Base-by-base conservation (phyloP, 192 early-diverging fungal species). In the Backusella tarrabulga region DNA sequence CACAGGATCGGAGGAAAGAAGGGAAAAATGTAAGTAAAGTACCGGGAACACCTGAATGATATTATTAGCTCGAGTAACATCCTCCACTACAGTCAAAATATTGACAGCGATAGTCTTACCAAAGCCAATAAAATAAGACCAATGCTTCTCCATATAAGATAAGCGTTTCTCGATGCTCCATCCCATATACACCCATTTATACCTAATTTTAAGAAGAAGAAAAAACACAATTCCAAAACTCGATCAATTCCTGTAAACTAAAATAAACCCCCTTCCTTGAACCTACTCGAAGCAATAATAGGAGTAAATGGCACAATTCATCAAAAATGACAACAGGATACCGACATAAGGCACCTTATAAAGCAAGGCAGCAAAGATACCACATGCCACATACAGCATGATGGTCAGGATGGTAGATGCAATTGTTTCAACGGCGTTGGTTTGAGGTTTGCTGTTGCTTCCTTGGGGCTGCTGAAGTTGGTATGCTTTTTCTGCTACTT, bases 231-330 rank as follows among this genome's bases (percentile, higher is more conserved):
- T 21, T 77, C 81, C 78, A 63, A 73, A 56, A n/a, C 72, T 76
- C 68, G 77, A 78, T 44, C 46, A 50, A 50, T 50, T 19, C 46
- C 15, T 50, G 40, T 41, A 23, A 34, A 69, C 15, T 19, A 6
- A 35, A 17, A 17, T 50, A 17, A 3, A 17, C 6, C 23, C 19
- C 41, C 41, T 32, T 21, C 19, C 69, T 17, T 21, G 44, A 8
- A 78, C 80, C 76, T 82, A 83, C 81, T 83, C 81, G 42, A 83
- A 83, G 42, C 77, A 76, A 38, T 83, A 83, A 50, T 83, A 83
- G 2, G 81, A 76, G n/a, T 74, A 74, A 6, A 77, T 77, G 35
- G 68, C 60, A 60, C 81, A 83, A n/a, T 76, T 76, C 54, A 79
- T 72, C 32, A 79, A n/a, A 32, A 79, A 78, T 2, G 77, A 75